Percentiles rank a stretch among this genome's conserved stretches.
phyloP scores from a whole-genome alignment of 352 stramenopile genomes.

The Phytophthora quininea region DNA sequence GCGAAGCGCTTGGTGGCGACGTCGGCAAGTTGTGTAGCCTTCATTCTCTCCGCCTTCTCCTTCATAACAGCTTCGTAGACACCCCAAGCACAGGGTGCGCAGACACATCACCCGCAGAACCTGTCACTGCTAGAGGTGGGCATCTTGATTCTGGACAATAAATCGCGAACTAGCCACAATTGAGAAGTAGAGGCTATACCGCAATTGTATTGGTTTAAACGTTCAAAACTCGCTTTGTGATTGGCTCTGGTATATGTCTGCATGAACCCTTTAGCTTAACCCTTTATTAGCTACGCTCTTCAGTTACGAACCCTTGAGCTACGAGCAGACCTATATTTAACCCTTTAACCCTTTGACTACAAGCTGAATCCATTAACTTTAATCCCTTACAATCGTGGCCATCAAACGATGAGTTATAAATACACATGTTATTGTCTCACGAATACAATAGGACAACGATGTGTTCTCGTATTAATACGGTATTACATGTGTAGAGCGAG shows the following conservation, averaged over 20 bases:
- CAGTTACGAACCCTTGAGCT: too few relatives aligned
- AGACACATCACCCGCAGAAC: neutral
- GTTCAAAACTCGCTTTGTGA: neutral
- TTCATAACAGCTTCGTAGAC: neutral
- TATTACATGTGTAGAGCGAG: too few relatives aligned
- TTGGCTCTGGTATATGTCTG: neutral
- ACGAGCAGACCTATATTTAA: too few relatives aligned
- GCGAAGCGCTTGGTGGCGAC: neutral
- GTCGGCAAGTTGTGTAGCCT: neutral
- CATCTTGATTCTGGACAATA: neutral
- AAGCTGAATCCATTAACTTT: too few relatives aligned
- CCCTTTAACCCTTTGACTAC: too few relatives aligned
- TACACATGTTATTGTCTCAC: too few relatives aligned
- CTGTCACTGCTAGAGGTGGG: neutral
- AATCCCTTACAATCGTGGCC: too few relatives aligned
- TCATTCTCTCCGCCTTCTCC: neutral
- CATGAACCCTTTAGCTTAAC: too few relatives aligned
- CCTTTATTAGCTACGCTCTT: too few relatives aligned
- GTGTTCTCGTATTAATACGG: too few relatives aligned
- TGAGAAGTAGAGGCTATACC: neutral
- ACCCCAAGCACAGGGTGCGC: neutral
- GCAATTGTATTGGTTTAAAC: neutral
- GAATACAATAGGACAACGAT: too few relatives aligned
- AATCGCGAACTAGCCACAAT: neutral
- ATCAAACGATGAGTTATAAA: too few relatives aligned